These are phyloP conservation scores for Nakazawaea pomicola DNA, from an alignment of 805 yeast genomes.

Conservation along the genomic window DNA sequence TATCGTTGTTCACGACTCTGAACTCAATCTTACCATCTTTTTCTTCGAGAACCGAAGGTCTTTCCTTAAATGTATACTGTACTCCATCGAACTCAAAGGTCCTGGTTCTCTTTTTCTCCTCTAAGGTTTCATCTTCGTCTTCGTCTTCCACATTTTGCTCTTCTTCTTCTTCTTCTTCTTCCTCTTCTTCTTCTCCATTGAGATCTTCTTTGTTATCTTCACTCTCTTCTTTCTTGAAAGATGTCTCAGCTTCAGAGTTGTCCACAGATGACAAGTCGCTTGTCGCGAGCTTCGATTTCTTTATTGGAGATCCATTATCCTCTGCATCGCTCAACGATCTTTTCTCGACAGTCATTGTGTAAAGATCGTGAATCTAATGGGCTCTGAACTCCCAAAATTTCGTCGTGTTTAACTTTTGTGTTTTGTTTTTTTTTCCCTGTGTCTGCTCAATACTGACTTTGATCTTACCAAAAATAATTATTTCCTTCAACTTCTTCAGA, in stretches of 20 bases:
- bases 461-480: no score
- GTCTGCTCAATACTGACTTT: no score
- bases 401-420: no score
- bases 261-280: constrained; percentile 3
- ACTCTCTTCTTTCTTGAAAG: constrained; percentile 22
- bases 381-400: no score
- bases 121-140: constrained; percentile 30
- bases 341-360: constrained; percentile 11
- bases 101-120: constrained; percentile 36
- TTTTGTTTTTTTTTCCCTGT: no score
- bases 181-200: constrained; percentile 11
- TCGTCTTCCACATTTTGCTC: constrained; percentile 19
- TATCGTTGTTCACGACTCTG: constrained; percentile 94
- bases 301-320: background rate
- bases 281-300: constrained; percentile 2
- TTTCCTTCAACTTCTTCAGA: no score
- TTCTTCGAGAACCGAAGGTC: constrained; percentile 94
- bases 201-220: constrained; percentile 19
- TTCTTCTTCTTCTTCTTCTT: constrained; percentile 17
- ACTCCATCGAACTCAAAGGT: constrained; percentile 70
- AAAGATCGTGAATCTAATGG: no score
- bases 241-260: constrained; percentile 14
- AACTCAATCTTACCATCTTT: constrained; percentile 90
- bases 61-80: constrained; percentile 76
- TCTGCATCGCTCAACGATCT: constrained; percentile 1